Evolutionary conservation across 345 rosid species (phyloP).

Genomic region (Passiflora organensis): DNA sequence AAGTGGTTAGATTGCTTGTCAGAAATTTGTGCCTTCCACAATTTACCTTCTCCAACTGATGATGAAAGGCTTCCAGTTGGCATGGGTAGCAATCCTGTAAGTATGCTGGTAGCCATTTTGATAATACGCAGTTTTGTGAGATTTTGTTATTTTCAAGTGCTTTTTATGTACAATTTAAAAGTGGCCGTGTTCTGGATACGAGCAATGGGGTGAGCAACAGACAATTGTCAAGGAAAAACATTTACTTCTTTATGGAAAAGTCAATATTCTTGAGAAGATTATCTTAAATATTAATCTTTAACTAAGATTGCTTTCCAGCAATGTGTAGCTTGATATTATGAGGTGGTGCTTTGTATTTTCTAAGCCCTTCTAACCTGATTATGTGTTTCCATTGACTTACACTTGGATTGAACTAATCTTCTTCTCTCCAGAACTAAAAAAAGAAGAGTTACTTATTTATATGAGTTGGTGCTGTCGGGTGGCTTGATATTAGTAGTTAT

Average conservation of each 20-base stretch:
- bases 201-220: no score
- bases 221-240: no score
- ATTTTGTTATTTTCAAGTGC: background rate
- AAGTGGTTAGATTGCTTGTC: slow-evolving; percentile 73
- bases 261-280: no score
- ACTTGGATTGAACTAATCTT: no score
- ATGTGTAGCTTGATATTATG: background rate
- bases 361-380: background rate
- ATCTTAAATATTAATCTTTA: background rate
- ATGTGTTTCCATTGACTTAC: background rate
- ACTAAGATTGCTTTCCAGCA: background rate
- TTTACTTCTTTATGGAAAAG: no score
- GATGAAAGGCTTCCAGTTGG: slow-evolving; percentile 90
- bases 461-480: no score
- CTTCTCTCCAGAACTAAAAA: no score
- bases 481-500: no score
- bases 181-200: background rate
- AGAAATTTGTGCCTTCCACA: slow-evolving; percentile 64
- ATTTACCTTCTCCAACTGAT: slow-evolving; percentile 50
- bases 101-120: slow-evolving; percentile 25
- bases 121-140: background rate
- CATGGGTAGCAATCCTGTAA: slow-evolving; percentile 94
- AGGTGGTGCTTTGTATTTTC: background rate
- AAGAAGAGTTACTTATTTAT: no score
- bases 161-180: background rate